These are phyloP conservation scores for Pichia inconspicua DNA, from an alignment of 1,139 yeast genomes.

Conservation along the genomic window DNA sequence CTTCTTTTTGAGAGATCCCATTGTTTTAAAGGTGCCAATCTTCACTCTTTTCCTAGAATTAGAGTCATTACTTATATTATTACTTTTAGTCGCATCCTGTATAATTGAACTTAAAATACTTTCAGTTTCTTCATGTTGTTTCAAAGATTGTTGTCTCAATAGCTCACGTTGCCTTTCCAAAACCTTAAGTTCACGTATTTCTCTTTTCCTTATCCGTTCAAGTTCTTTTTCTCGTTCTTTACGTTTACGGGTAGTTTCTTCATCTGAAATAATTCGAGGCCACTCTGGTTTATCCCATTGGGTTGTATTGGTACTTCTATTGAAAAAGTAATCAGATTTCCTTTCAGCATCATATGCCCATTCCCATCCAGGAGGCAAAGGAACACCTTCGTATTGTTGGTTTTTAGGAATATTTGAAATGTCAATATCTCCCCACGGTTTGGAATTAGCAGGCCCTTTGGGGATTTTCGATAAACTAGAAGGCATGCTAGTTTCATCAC, in stretches of 20 bases:
- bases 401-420: conserved; percentile 13
- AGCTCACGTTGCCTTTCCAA: conserved; percentile 21
- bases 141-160: conserved; percentile 19
- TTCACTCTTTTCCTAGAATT: conserved; percentile 11
- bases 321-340: conserved; percentile 44
- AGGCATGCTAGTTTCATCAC: not conserved
- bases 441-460: conserved; percentile 8
- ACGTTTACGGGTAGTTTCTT: conserved; percentile 22
- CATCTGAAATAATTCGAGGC: conserved; percentile 7
- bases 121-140: conserved; percentile 18
- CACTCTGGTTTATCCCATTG: conserved; percentile 53
- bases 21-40: not conserved
- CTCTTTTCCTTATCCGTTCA: conserved; percentile 18
- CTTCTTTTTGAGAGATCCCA: not conserved
- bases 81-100: conserved; percentile 21
- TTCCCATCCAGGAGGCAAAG: conserved; percentile 49
- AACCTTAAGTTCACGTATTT: conserved; percentile 11
- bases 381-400: conserved; percentile 25
- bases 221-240: not conserved
- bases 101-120: conserved; percentile 23
- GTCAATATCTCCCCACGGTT: conserved; percentile 17
- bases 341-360: conserved; percentile 39
- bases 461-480: conserved; percentile 5
- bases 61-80: not conserved
- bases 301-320: conserved; percentile 38